These are phyloP conservation scores for Lablab purpureus DNA, from an alignment of 306 rosid genomes.

Conservation along the genomic window DNA sequence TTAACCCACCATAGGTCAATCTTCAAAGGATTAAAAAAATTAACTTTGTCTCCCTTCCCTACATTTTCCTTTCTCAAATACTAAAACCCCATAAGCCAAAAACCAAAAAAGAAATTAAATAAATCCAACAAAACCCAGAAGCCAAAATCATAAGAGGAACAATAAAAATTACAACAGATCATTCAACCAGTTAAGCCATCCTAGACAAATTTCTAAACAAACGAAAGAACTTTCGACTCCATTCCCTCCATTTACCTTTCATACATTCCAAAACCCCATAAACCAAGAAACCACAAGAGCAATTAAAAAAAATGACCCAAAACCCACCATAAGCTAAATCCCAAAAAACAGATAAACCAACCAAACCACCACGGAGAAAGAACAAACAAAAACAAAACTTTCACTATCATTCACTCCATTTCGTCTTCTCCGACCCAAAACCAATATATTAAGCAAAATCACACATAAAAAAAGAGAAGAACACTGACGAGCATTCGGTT, in stretches of 20 bases:
- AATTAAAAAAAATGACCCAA: background rate
- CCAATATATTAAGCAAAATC: background rate
- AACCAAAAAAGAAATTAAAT: background rate
- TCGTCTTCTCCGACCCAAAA: background rate
- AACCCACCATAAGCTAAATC: background rate
- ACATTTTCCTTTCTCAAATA: background rate
- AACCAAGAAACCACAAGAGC: background rate
- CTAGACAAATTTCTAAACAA: background rate
- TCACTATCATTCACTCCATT: background rate
- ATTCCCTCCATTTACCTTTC: background rate
- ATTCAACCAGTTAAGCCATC: background rate
- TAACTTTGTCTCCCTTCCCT: background rate
- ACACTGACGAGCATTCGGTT: conserved; percentile 88
- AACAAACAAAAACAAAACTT: background rate
- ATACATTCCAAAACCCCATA: background rate
- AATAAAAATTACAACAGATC: background rate
- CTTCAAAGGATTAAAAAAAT: background rate
- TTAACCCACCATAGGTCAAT: background rate
- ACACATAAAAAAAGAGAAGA: background rate
- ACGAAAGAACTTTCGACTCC: background rate
- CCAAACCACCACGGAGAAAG: background rate
- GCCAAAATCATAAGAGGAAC: background rate
- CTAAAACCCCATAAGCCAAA: background rate
- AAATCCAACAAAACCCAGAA: background rate
- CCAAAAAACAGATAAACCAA: conserved; percentile 20